Base-by-base conservation (phyloP, 371 early-diverging fungal genomes). In the Encephalitozoon romaleae region DNA sequence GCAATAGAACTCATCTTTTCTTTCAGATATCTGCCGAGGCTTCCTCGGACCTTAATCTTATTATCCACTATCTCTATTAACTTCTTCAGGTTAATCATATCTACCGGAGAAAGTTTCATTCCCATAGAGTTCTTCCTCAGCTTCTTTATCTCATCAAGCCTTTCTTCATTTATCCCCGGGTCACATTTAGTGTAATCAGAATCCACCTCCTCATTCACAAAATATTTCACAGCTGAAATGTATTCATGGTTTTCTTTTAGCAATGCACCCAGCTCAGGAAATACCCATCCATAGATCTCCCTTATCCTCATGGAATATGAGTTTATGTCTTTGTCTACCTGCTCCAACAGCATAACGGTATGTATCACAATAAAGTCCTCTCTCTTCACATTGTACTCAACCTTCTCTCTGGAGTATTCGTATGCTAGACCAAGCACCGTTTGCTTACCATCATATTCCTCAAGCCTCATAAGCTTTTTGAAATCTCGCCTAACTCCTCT, bases 401-500 rank as follows among this genome's bases (percentile, higher is more conserved):
- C 94, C 72, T 86, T 88, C 5, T 85, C 78, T 74, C 96, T 89
- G 72, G 95, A 94, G 87, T 94, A 95, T 53, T 89, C 89, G 88
- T 95, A 95, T 79, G 96, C 95, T 68, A 95, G 88, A 87, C 94
- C 96, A 15, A 95, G 89, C 86, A 93, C 93, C 55, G 94, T 93
- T 82, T 89, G 90, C 79, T 90, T 89, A 64, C 94, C 84, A 84
- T 95, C 95, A 26, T 68, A 45, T 66, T 91, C 91, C 23, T 53
- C 55, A 49, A 45, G n/a, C 45, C 66, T 78, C 25, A 72, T 30
- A 28, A 82, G 51, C 72, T 78, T 73, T 12, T 1, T 0, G 12
- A 67, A 47, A 34, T 76, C 70, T 9, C 9, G 9, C 59, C 71
- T 39, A 45, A 82, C 77, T 47, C 74, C 80, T 38, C 82, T 41